Conservation (phyloP, 1,284 basidiomycete species). For the Cutaneotrichosporon cutaneum region DNA sequence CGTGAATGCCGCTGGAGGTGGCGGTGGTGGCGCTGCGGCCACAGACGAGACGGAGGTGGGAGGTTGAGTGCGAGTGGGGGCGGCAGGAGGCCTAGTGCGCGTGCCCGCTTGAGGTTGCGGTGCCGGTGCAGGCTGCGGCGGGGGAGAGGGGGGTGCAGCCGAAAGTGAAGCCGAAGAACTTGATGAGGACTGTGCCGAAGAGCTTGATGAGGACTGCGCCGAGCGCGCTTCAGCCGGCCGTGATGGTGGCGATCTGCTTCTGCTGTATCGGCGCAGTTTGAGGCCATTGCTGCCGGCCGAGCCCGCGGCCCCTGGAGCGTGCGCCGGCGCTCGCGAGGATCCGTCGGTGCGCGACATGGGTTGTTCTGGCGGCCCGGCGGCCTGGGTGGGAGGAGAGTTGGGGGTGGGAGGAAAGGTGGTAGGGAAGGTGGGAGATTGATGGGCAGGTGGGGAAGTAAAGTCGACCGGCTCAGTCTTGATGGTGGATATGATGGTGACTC, state of each 20-base stretch:
- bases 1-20: too few relatives aligned
- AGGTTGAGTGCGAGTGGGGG: too few relatives aligned
- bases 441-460: not conserved
- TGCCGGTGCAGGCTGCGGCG: not conserved
- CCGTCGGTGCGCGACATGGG: not conserved
- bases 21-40: too few relatives aligned
- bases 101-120: not conserved
- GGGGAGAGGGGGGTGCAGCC: not conserved
- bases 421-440: not conserved
- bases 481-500: not conserved
- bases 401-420: not conserved
- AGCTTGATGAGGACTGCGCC: too few relatives aligned
- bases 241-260: not conserved
- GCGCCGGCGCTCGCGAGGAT: not conserved
- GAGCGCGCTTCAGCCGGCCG: too few relatives aligned
- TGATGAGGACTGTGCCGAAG: not conserved
- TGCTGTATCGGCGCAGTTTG: not conserved
- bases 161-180: too few relatives aligned
- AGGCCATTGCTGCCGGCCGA: not conserved
- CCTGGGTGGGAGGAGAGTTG: not conserved
- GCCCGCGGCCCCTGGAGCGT: not conserved
- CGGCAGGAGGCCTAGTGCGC: not conserved
- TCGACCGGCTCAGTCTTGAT: not conserved
- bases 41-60: too few relatives aligned
- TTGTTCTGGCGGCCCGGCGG: not conserved